A percentile compares a stretch with the other conserved stretches of the same genome.
Conservation (phyloP, 139 green algal genomes). For the Picochlorum sp. region DNA sequence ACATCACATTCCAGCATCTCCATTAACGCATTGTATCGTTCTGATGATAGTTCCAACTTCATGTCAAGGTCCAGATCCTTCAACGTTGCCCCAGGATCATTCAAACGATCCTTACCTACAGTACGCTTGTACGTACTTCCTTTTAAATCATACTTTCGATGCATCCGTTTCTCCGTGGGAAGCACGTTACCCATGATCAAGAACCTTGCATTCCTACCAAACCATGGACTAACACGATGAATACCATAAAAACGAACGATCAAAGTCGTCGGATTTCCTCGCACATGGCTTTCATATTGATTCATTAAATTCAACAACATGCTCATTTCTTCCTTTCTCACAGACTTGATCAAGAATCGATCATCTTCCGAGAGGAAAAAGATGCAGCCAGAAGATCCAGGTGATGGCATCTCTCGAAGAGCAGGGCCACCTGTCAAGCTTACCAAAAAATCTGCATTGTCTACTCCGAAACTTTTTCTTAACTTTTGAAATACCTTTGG, state of each 20-base stretch:
- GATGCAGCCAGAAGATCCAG: slow-evolving; percentile 75
- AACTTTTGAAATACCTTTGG: slow-evolving; percentile 74
- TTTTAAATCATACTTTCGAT: slow-evolving; percentile 91
- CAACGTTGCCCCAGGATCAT: slow-evolving; percentile 17
- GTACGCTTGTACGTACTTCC: slow-evolving; percentile 66
- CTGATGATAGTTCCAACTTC: slow-evolving; percentile 2
- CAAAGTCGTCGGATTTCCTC: slow-evolving; percentile 41
- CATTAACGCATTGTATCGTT: slow-evolving; percentile 24
- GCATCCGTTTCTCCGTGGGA: slow-evolving; percentile 71
- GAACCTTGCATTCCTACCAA: slow-evolving; percentile 63
- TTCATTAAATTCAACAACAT: slow-evolving; percentile 54
- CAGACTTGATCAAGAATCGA: slow-evolving; percentile 65
- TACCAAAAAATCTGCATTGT: slow-evolving; percentile 35
- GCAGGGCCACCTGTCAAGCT: slow-evolving; percentile 48
- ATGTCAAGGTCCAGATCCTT: slow-evolving; percentile 70
- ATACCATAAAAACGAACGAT: slow-evolving; percentile 68
- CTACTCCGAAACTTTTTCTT: slow-evolving; percentile 55
- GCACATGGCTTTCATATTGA: slow-evolving; percentile 54
- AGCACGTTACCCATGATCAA: slow-evolving; percentile 96
- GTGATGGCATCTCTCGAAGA: slow-evolving; percentile 80
- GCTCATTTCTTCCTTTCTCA: slow-evolving; percentile 54
- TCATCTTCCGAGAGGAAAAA: slow-evolving; percentile 80
- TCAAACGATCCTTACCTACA: slow-evolving; percentile 1
- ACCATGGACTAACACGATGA: slow-evolving; percentile 44
- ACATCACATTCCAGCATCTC: slow-evolving; percentile 44